Percentiles rank a stretch among this genome's conserved stretches.
Conservation (phyloP, 1,284 basidiomycete species). For the Ustilago trichophora region DNA sequence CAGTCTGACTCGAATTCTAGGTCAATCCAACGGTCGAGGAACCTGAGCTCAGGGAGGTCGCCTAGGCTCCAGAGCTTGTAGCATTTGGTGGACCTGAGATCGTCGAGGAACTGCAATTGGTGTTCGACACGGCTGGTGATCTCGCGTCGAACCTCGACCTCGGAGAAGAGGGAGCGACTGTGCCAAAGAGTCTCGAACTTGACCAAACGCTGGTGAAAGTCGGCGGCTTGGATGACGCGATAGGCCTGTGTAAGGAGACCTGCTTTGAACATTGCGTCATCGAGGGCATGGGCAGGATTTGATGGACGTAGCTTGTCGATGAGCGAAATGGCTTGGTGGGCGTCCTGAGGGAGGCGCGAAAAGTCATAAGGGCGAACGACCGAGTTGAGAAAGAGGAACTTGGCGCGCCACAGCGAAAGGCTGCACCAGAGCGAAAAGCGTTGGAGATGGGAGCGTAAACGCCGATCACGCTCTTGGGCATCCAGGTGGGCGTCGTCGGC, state of each 20-base stretch:
- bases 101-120: neutral
- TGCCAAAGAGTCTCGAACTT: constrained; percentile 20
- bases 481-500: neutral
- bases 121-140: constrained; percentile 7
- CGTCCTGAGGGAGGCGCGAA: constrained; percentile 20
- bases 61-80: constrained; percentile 10
- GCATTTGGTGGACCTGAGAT: constrained; percentile 7
- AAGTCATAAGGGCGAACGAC: constrained; percentile 11
- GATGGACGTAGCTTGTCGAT: constrained; percentile 6
- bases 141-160: constrained; percentile 11
- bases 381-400: constrained; percentile 15
- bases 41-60: constrained; percentile 10
- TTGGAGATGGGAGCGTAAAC: neutral
- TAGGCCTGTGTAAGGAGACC: constrained; percentile 15
- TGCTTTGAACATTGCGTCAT: constrained; percentile 13
- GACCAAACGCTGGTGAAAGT: constrained; percentile 10
- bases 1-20: constrained; percentile 16
- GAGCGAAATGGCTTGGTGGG: constrained; percentile 6
- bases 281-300: neutral
- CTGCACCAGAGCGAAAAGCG: constrained; percentile 33
- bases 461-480: neutral
- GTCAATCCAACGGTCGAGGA: constrained; percentile 23
- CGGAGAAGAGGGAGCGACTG: constrained; percentile 18
- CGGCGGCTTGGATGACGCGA: constrained; percentile 17
- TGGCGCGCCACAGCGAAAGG: constrained; percentile 22